Conservation (phyloP, 129 eudicot species). For the Logfia minima region DNA sequence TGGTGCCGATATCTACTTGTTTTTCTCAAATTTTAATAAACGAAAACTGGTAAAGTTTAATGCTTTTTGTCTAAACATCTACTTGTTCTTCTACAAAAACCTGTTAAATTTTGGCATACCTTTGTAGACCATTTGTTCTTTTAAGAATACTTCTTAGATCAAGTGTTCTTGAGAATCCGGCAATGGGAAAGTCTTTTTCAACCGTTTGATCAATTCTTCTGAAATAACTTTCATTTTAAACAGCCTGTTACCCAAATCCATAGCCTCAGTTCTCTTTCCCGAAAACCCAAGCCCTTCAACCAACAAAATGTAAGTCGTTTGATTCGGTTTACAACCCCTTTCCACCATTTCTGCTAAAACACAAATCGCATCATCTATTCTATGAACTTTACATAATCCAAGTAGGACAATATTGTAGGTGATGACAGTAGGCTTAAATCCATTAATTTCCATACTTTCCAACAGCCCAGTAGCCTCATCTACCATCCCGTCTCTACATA, state of each 20-base stretch:
- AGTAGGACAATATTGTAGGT: slow-evolving; percentile 69
- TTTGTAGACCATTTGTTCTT: slow-evolving; percentile 34
- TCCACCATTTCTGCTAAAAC: slow-evolving; percentile 67
- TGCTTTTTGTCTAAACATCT: slow-evolving; percentile 4
- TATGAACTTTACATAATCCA: slow-evolving; percentile 71
- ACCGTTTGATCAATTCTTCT: slow-evolving; percentile 39
- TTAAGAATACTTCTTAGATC: neutral
- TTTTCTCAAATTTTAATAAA: slow-evolving; percentile 13
- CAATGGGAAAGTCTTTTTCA: slow-evolving; percentile 53
- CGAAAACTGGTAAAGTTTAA: slow-evolving; percentile 7
- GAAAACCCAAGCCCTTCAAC: slow-evolving; percentile 77
- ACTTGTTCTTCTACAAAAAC: slow-evolving; percentile 21
- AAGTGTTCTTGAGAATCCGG: slow-evolving; percentile 17
- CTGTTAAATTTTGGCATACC: slow-evolving; percentile 23
- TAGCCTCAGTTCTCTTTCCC: slow-evolving; percentile 68
- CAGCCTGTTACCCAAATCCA: slow-evolving; percentile 52
- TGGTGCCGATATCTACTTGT: slow-evolving; percentile 16
- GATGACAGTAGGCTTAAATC: slow-evolving; percentile 47
- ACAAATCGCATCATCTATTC: slow-evolving; percentile 57
- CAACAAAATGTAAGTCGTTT: slow-evolving; percentile 62
- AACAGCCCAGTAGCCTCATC: slow-evolving; percentile 65
- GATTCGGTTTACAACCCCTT: slow-evolving; percentile 60
- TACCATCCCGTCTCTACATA: slow-evolving; percentile 70
- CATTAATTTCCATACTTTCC: slow-evolving; percentile 53
- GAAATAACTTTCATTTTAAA: slow-evolving; percentile 44